These are phyloP conservation scores for Candida ortonii DNA, from an alignment of 805 yeast genomes.

Conservation along the genomic window DNA sequence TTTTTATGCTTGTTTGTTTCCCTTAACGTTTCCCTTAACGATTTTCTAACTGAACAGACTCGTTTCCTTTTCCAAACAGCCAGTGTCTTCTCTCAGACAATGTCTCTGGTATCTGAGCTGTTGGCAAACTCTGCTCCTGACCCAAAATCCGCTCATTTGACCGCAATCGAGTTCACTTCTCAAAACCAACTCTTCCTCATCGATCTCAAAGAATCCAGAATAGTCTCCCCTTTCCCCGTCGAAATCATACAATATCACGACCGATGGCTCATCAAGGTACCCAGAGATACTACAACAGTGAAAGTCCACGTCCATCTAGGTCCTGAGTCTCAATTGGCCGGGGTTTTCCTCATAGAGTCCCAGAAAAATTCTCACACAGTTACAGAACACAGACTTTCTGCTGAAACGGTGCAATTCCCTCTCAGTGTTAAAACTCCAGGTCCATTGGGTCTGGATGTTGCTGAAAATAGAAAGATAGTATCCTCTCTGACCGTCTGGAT, in stretches of 20 bases:
- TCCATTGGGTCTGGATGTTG: constrained; percentile 7
- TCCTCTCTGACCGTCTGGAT: constrained; percentile 10
- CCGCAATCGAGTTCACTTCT: constrained; percentile 13
- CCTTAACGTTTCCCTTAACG: no score
- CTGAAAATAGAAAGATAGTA: constrained; percentile 5
- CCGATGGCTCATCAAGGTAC: constrained; percentile 11
- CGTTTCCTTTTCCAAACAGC: no score
- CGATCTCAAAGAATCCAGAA: constrained; percentile 2
- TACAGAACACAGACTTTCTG: constrained; percentile 3
- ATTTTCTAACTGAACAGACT: no score
- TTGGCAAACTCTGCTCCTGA: no score
- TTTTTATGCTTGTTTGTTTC: no score
- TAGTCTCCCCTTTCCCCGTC: constrained; percentile 2
- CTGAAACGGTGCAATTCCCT: background rate
- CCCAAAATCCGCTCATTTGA: no score
- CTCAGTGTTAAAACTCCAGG: constrained; percentile 9
- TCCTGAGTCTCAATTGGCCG: background rate
- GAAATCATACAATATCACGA: constrained; percentile 13
- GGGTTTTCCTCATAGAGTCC: constrained; percentile 6
- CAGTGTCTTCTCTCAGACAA: no score
- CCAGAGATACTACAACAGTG: constrained; percentile 2
- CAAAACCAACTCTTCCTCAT: constrained; percentile 6
- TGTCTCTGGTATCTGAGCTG: no score
- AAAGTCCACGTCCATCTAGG: background rate
- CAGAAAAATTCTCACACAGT: constrained; percentile 4